A percentile compares a stretch with the other conserved stretches of the same genome.
Evolutionary conservation across 306 rosid species (phyloP).

Genomic region (Datisca glomerata): DNA sequence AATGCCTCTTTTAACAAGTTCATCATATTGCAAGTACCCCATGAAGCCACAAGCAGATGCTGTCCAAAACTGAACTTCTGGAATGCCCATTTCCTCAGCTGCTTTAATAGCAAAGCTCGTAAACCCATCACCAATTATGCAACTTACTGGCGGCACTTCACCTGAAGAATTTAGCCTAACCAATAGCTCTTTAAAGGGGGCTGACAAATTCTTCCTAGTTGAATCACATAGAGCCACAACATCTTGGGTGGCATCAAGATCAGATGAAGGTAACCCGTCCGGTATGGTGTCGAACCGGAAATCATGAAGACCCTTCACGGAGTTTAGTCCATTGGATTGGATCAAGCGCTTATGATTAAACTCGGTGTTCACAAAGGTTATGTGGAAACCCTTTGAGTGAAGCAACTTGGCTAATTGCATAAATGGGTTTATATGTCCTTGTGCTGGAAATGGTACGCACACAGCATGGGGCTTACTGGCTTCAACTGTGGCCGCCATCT

Average conservation of each 20-base stretch:
- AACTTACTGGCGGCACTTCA: conserved; percentile 18
- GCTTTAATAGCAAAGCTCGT: conserved; percentile 20
- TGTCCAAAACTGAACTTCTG: conserved; percentile 26
- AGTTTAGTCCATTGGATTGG: conserved; percentile 9
- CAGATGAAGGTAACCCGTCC: conserved; percentile 14
- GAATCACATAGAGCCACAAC: conserved; percentile 16
- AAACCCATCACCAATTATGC: conserved; percentile 21
- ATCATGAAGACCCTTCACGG: conserved; percentile 3
- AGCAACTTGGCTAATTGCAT: conserved; percentile 22
- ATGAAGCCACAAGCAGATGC: conserved; percentile 31
- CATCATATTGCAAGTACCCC: conserved; percentile 21
- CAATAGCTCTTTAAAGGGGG: conserved; percentile 20
- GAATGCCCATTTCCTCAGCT: conserved; percentile 21
- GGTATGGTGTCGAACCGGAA: conserved; percentile 23
- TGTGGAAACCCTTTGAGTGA: conserved; percentile 15
- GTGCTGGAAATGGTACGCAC: conserved; percentile 23
- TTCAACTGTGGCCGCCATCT: too few relatives aligned
- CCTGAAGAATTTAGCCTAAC: conserved; percentile 8
- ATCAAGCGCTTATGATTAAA: conserved; percentile 14
- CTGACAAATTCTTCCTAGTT: conserved; percentile 13
- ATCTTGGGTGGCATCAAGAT: conserved; percentile 13
- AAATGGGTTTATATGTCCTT: conserved; percentile 26
- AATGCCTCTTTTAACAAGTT: conserved; percentile 19
- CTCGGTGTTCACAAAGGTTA: too few relatives aligned
- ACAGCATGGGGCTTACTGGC: conserved; percentile 21